Evolutionary conservation across 192 early-diverging fungal species (phyloP).

Genomic region (Backusella sp.): DNA sequence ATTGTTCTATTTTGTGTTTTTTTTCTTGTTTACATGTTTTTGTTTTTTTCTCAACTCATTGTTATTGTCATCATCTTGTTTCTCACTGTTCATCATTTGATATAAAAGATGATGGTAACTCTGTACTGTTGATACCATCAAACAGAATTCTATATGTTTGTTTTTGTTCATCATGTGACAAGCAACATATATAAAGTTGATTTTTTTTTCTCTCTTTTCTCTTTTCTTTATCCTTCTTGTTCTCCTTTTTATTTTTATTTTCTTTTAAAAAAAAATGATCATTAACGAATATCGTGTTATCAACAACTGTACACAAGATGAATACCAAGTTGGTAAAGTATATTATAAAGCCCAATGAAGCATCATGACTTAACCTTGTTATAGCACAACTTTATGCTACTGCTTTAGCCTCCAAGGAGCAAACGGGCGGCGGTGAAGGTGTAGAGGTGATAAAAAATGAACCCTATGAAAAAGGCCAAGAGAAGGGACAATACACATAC

Average conservation of each 20-base stretch:
- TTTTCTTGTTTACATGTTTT: too few relatives aligned
- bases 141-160: neutral
- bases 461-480: slow-evolving; percentile 67
- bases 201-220: neutral
- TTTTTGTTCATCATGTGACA: slow-evolving; percentile 2
- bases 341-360: neutral
- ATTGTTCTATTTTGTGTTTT: too few relatives aligned
- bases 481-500: slow-evolving; percentile 79
- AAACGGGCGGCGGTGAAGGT: slow-evolving; percentile 80
- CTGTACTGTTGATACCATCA: neutral
- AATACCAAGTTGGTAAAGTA: slow-evolving; percentile 58
- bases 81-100: neutral
- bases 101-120: slow-evolving; percentile 5
- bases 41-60: too few relatives aligned
- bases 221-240: neutral
- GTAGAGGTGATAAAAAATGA: slow-evolving; percentile 78
- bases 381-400: slow-evolving; percentile 73
- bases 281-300: slow-evolving; percentile 75
- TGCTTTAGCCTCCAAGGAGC: slow-evolving; percentile 71
- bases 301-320: slow-evolving; percentile 72
- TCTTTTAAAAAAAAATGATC: slow-evolving; percentile 36
- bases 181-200: neutral
- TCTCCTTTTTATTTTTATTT: neutral
- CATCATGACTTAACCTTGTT: neutral
- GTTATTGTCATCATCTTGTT: neutral